Conservation (phyloP, 1,139 yeast species). For the Kazachstania sp. region DNA sequence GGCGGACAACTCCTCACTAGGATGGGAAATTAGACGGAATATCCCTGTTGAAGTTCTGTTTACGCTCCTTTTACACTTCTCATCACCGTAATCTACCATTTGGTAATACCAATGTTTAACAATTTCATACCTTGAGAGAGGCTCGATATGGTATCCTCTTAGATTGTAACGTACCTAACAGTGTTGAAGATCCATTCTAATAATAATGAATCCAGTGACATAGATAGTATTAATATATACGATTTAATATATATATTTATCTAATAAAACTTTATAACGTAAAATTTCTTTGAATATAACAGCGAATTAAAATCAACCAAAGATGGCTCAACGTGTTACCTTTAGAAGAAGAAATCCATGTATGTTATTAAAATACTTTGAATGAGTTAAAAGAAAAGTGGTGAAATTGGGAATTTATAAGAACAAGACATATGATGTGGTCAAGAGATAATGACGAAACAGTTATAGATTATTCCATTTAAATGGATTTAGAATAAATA, state of each 20-base stretch:
- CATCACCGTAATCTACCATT: neutral
- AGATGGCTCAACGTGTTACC: slow-evolving; percentile 74
- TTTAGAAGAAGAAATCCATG: slow-evolving; percentile 76
- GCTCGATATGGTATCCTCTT: neutral
- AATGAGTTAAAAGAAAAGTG: neutral
- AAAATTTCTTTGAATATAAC: neutral
- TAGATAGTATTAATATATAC: neutral
- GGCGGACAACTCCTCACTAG: neutral
- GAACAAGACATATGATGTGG: neutral
- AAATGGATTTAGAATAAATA: too few species aligned
- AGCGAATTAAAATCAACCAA: slow-evolving; percentile 27
- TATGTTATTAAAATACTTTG: slow-evolving; percentile 35
- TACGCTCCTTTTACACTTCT: neutral
- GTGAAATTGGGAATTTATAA: neutral
- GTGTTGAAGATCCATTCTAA: neutral
- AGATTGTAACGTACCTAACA: slow-evolving; percentile 1
- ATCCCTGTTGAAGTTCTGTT: neutral
- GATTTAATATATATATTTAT: neutral
- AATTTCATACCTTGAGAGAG: too few species aligned
- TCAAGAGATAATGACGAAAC: neutral
- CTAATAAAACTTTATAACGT: neutral
- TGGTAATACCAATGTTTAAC: neutral
- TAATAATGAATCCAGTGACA: too few species aligned
- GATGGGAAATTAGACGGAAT: neutral
- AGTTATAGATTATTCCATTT: neutral